Evolutionary conservation across 208 protist species (phyloP).

Genomic region (Spironucleus salmonicida): DNA sequence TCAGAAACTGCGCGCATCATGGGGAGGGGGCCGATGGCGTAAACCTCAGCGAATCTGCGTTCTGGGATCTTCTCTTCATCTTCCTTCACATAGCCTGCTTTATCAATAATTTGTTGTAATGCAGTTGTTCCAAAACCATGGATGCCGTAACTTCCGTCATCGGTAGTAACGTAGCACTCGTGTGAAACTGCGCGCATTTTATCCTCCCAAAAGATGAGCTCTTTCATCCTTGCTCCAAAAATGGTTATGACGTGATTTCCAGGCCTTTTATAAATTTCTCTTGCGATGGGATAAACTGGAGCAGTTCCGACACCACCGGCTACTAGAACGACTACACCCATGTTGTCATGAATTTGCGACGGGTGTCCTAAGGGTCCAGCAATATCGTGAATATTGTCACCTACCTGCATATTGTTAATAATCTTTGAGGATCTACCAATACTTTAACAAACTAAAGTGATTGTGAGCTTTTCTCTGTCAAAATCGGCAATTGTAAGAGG

Average conservation of each 20-base stretch:
- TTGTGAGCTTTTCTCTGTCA: background rate
- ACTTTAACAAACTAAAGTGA: background rate
- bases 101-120: background rate
- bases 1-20: background rate
- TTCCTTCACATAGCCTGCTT: no score
- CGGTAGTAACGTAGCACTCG: background rate
- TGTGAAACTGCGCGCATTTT: background rate
- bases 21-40: background rate
- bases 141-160: slow-evolving; percentile 1
- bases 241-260: slow-evolving; percentile 9
- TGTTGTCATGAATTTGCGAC: slow-evolving; percentile 3
- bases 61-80: no score
- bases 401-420: background rate
- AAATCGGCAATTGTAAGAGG: slow-evolving; percentile 21
- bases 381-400: background rate
- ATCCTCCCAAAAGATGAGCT: slow-evolving; percentile 19
- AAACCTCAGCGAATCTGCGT: background rate
- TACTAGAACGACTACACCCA: background rate
- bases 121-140: background rate
- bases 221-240: background rate
- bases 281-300: background rate
- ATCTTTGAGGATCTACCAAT: background rate
- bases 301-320: slow-evolving; percentile 2
- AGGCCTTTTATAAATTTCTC: background rate
- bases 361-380: background rate